Base-by-base conservation (phyloP, 257 asterid genomes). In the Sherardia arvensis region DNA sequence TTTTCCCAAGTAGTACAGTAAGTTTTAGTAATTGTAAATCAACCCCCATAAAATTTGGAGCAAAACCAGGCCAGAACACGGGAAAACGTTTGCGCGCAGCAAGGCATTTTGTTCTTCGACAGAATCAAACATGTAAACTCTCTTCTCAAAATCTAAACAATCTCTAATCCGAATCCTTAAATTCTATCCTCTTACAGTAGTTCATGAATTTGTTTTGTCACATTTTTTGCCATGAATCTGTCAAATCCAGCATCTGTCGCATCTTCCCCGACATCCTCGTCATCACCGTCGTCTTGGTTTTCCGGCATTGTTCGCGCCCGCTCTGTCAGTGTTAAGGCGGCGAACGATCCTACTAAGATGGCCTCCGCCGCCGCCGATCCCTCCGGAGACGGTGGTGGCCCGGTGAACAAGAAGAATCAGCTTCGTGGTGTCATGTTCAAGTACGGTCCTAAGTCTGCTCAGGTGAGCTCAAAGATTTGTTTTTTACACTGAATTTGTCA, bases 301-400 rank as follows among this genome's bases (percentile, higher is more conserved):
- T 82, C 96, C 73, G 84, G 89, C 80, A 84, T 90, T 72, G 91
- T 91, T 56, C 94, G 95, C 29, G 79, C 89, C 78, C 96, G 94
- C 62, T 74, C 88, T 60, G 65, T 77, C 71, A 71, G 86, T 54
- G 43, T 75, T 61, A 82, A 82, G 82, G 73, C 77, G 80, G 47
- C 86, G 36, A 78, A 55, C 67, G 74, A 62, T 61, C 53, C 69
- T 61, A 51, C 78, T 30, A 18, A 66, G 58, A 43, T 81, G 38
- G 29, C 45, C 14, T 26, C 68, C 69, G 68, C 84, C 40, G 76
- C 74, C 69, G 71, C 84, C 47, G 76, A 71, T 22, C 57, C 53
- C 53, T 77, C 66, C n/a, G 84, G 72, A 27, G 85, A 65, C 26
- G 61, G 74, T 53, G 70, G 18, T 45, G 85, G 87, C 4, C 93